These are phyloP conservation scores for Fusarium luffae DNA, from an alignment of 2,329 filamentous ascomycete species.

Conservation along the genomic window DNA sequence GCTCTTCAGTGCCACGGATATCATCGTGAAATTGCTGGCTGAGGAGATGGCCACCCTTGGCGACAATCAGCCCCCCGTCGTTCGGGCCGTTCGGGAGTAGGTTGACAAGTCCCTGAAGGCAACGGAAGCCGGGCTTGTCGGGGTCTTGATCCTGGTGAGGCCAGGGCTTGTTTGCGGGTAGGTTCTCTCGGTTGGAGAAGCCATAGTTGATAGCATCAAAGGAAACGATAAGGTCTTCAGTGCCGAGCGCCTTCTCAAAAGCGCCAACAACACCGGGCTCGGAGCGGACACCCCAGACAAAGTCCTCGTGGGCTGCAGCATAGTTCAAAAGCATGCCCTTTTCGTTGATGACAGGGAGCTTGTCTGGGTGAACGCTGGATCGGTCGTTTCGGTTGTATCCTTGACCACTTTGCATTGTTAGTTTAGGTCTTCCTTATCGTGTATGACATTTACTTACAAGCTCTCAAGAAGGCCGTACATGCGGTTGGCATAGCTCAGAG, in stretches of 20 bases:
- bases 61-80: conserved; percentile 52
- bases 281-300: conserved; percentile 58
- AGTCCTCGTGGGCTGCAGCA: conserved; percentile 59
- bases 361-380: conserved; percentile 35
- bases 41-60: conserved; percentile 28
- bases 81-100: conserved; percentile 49
- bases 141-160: conserved; percentile 42
- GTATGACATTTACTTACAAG: conserved; percentile 21
- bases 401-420: conserved; percentile 16
- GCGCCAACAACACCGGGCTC: conserved; percentile 59
- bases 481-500: conserved; percentile 40
- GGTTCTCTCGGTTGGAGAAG: conserved; percentile 55
- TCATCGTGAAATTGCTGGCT: conserved; percentile 51
- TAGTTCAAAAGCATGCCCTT: conserved; percentile 62
- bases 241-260: conserved; percentile 59
- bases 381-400: conserved; percentile 39
- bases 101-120: conserved; percentile 63
- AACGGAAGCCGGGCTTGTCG: conserved; percentile 56
- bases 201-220: conserved; percentile 55
- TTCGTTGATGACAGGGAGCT: conserved; percentile 48
- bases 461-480: conserved; percentile 41
- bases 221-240: conserved; percentile 60
- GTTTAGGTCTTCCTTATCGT: rapidly evolving
- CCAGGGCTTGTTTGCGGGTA: conserved; percentile 37
- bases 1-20: conserved; percentile 48